These are phyloP conservation scores for Cucumis melo DNA, from an alignment of 306 rosid species.

Conservation along the genomic window DNA sequence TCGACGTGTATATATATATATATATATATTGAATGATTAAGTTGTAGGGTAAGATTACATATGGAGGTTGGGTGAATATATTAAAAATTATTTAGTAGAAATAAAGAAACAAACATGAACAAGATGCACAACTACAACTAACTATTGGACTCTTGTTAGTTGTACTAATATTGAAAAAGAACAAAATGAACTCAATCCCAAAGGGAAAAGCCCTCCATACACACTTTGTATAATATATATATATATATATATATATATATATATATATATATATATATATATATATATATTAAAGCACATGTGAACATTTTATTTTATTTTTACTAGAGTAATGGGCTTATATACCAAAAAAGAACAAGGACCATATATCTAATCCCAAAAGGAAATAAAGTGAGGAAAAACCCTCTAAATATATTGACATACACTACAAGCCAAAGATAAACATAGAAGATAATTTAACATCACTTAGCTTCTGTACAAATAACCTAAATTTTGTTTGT, in stretches of 20 bases:
- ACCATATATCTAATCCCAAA: background rate
- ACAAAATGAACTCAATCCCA: background rate
- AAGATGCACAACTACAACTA: background rate
- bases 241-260: background rate
- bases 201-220: background rate
- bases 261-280: background rate
- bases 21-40: background rate
- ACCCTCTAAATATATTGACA: background rate
- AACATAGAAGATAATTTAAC: background rate
- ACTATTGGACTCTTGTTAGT: background rate
- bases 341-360: background rate
- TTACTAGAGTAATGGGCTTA: background rate
- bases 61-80: background rate
- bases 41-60: background rate
- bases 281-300: background rate
- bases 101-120: background rate
- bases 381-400: no score
- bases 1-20: no score
- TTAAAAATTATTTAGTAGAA: background rate
- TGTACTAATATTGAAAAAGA: background rate
- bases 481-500: background rate
- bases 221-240: background rate
- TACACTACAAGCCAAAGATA: background rate
- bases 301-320: background rate
- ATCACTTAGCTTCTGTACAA: background rate